Evolutionary conservation across 345 rosid genomes (phyloP), one percentile per base, ranked within the genome.

Genomic region (Litchi chinensis): DNA sequence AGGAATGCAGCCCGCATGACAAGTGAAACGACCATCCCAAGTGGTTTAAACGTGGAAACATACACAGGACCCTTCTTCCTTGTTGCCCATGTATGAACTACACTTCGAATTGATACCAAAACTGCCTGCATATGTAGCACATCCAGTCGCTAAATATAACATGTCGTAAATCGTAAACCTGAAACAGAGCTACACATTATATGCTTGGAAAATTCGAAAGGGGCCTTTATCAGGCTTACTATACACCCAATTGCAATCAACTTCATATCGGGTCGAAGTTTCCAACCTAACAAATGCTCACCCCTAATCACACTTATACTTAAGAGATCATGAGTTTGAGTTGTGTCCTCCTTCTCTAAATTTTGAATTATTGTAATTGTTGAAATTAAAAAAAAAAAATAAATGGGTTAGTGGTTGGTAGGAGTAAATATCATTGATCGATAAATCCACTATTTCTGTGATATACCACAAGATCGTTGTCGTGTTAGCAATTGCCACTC

Each of bases 41-140:
- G 65, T 18, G 88, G 88, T 65, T 80, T 83, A 74, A 83, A 86
- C 83, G 79, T 68, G 73, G 74, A 76, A 70, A 76, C 77, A 70
- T 70, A 85, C n/a, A 79, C 78, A 37, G 83, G 82, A 37, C 83
- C 83, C 71, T 80, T 82, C 73, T 50, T 77, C 50, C 13, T 67
- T 4, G 64, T 64, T 59, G 83, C 83, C 85, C 89, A 86, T 37
- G 83, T 68, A 54, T 86, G 83, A 68, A 83, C 74, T 6, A 77
- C 21, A 19, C 60, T 79, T 60, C 85, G 73, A 63, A 77, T 6
- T 62, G 83, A 70, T 63, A 81, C 82, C 43, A 85, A 85, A 73
- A 80, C 43, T 70, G 83, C 86, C 88, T 85, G 54, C 32, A 78
- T 32, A 52, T 60, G 43, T 32, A 32, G 37, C 28, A 52, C 50